Percentiles rank a stretch among this genome's conserved stretches.
Conservation (phyloP, 208 protist species). For the Borovskyia barvae region DNA sequence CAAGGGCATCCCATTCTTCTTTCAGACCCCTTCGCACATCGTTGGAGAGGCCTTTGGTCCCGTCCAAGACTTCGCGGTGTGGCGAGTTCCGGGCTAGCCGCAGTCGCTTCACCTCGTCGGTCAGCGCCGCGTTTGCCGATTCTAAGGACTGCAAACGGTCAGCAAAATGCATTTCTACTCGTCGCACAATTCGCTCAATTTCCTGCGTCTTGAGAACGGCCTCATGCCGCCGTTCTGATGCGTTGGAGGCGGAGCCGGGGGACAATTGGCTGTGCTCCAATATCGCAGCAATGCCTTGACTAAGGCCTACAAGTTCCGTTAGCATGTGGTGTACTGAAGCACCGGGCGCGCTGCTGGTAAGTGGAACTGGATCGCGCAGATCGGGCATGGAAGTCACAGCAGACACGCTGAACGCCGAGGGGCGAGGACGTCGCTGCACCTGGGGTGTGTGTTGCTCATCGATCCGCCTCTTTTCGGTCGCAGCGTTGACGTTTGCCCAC, state of each 20-base stretch:
- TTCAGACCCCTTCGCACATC: conserved; percentile 14
- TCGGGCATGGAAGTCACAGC: not conserved
- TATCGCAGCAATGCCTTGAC: conserved; percentile 57
- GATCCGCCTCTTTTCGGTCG: not conserved
- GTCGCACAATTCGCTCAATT: conserved; percentile 81
- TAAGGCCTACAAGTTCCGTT: conserved; percentile 62
- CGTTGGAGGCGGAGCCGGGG: not conserved
- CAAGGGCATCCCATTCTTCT: conserved; percentile 28
- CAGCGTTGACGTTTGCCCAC: conserved; percentile 1
- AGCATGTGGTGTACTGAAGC: conserved; percentile 55
- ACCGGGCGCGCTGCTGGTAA: not conserved
- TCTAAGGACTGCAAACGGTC: conserved; percentile 46
- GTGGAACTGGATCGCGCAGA: conserved; percentile 1
- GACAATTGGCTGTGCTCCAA: conserved; percentile 32
- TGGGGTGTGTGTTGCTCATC: not conserved
- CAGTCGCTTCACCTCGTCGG: conserved; percentile 47
- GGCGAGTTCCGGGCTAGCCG: conserved; percentile 64
- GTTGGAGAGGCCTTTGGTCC: not conserved
- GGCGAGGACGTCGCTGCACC: conserved; percentile 1
- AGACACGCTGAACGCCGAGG: not conserved
- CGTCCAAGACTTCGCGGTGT: conserved; percentile 28
- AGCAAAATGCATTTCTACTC: conserved; percentile 72
- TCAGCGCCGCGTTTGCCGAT: conserved; percentile 30
- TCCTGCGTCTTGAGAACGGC: conserved; percentile 66
- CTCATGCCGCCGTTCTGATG: conserved; percentile 29